These are phyloP conservation scores for Bombardia bombarda DNA, from an alignment of 495 filamentous ascomycete genomes.

Conservation along the genomic window DNA sequence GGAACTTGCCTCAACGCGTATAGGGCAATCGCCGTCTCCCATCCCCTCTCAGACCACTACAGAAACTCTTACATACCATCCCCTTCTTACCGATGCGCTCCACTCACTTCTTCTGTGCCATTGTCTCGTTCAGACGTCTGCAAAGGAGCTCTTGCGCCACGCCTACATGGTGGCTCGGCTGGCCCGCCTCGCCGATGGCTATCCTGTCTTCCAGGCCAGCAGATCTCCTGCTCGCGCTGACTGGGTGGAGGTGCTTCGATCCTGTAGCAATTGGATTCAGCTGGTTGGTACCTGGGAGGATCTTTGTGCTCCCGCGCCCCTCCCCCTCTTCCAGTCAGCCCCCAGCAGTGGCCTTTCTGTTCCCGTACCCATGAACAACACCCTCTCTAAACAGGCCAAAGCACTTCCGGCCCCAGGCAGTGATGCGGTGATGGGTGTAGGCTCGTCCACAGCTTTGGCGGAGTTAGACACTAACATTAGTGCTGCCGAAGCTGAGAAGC, in stretches of 20 bases:
- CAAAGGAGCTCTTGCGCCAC: constrained; percentile 65
- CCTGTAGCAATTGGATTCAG: constrained; percentile 56
- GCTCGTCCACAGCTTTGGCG: not conserved
- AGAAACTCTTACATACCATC: constrained; percentile 71
- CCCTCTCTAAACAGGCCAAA: constrained; percentile 1
- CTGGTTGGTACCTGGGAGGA: constrained; percentile 57
- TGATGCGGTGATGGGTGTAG: not conserved
- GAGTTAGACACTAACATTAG: constrained; percentile 1
- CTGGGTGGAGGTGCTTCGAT: constrained; percentile 68
- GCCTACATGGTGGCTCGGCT: constrained; percentile 72
- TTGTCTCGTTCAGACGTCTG: constrained; percentile 62
- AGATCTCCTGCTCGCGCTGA: constrained; percentile 65
- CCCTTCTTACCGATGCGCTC: constrained; percentile 64
- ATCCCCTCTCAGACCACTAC: constrained; percentile 30
- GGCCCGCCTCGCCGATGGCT: constrained; percentile 65
- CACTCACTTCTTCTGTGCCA: constrained; percentile 68
- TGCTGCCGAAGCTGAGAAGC: constrained; percentile 36
- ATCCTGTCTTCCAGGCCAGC: constrained; percentile 68
- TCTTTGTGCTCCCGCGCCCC: constrained; percentile 60
- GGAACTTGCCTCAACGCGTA: constrained; percentile 21
- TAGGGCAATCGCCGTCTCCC: constrained; percentile 11
- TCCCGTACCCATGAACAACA: not conserved
- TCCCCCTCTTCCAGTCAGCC: constrained; percentile 29
- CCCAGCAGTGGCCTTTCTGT: constrained; percentile 1
- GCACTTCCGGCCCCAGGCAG: not conserved